Evolutionary conservation across 2,329 filamentous ascomycete genomes (phyloP).

Genomic region (Incumbomyces lentus): DNA sequence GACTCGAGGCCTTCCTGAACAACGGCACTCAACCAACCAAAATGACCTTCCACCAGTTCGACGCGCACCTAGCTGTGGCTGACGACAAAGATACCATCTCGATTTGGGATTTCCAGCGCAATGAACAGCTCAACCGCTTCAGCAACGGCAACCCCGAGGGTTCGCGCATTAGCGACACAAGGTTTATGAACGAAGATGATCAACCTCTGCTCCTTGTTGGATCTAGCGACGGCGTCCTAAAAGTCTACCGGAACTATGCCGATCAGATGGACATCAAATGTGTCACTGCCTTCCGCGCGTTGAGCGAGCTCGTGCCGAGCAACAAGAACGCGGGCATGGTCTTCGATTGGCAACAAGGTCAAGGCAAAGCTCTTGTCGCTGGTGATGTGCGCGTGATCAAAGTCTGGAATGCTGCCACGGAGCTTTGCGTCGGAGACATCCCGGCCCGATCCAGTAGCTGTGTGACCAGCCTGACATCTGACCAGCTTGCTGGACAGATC

Average conservation of each 20-base stretch:
- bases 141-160: constrained; percentile 88
- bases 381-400: constrained; percentile 92
- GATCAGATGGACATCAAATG: constrained; percentile 65
- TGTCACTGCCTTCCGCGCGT: constrained; percentile 79
- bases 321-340: constrained; percentile 93
- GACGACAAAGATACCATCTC: constrained; percentile 71
- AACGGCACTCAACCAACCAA: constrained; percentile 83
- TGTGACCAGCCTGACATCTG: constrained; percentile 89
- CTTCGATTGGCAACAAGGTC: constrained; percentile 98
- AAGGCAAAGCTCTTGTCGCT: constrained; percentile 85
- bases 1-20: constrained; percentile 70
- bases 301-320: constrained; percentile 88
- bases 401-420: constrained; percentile 89
- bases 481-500: constrained; percentile 94
- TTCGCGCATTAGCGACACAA: constrained; percentile 86
- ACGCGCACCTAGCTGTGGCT: constrained; percentile 85
- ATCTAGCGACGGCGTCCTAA: constrained; percentile 86
- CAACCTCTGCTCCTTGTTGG: constrained; percentile 90
- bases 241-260: constrained; percentile 89
- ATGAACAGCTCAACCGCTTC: constrained; percentile 67
- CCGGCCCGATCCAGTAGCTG: constrained; percentile 89
- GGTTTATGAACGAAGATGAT: constrained; percentile 97
- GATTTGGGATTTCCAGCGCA: constrained; percentile 87
- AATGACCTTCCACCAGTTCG: constrained; percentile 96
- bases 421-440: constrained; percentile 80